Conservation (phyloP, 108 stramenopile species). For the Cyclostephanos tholiformis region DNA sequence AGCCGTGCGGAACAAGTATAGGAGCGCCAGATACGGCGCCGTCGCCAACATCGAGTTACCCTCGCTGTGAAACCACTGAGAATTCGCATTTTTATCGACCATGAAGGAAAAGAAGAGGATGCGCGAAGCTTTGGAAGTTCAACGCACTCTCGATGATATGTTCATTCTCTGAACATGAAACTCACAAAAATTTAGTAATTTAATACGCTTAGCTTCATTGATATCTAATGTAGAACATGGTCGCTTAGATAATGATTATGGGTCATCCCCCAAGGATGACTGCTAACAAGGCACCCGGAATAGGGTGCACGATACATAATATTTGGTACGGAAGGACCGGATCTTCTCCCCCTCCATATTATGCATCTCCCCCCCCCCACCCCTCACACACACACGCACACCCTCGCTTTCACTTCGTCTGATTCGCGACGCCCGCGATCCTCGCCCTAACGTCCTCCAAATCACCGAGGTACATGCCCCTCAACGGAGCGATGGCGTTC, state of each 20-base stretch:
- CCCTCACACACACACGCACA: no score
- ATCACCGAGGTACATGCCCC: slow-evolving; percentile 90
- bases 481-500: slow-evolving; percentile 85
- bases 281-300: no score
- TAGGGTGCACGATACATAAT: no score
- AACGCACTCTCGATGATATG: background rate
- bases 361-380: background rate
- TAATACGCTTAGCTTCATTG: no score
- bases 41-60: slow-evolving; percentile 57
- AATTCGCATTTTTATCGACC: background rate
- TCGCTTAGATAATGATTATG: no score
- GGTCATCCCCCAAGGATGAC: no score
- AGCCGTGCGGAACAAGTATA: slow-evolving; percentile 81
- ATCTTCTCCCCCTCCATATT: no score
- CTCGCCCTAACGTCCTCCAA: slow-evolving; percentile 82
- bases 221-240: no score
- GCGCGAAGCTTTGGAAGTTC: slow-evolving; percentile 6
- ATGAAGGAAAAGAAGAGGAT: background rate
- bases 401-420: slow-evolving; percentile 78
- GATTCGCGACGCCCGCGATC: slow-evolving; percentile 90
- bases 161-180: no score
- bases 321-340: no score
- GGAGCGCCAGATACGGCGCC: slow-evolving; percentile 51
- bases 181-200: no score
- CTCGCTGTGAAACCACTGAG: background rate